Evolutionary conservation across 1,139 yeast species (phyloP).

Genomic region (Debaryomyces fabryi): DNA sequence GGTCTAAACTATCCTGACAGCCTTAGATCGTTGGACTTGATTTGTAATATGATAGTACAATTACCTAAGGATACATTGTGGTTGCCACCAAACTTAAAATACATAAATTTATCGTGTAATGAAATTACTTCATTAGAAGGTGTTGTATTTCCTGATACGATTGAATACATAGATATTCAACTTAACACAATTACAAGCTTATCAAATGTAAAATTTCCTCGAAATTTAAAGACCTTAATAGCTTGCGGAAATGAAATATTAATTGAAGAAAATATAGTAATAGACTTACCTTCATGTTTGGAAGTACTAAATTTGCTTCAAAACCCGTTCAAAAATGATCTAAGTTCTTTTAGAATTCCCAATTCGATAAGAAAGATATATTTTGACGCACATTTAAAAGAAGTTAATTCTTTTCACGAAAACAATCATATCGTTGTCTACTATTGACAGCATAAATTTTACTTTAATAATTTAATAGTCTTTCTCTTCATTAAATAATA

Average conservation of each 20-base stretch:
- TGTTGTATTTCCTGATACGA: constrained; percentile 16
- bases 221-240: constrained; percentile 17
- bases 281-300: constrained; percentile 18
- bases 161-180: constrained; percentile 22
- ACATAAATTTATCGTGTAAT: constrained; percentile 20
- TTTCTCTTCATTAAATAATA: background rate
- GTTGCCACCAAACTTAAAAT: constrained; percentile 18
- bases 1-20: constrained; percentile 15
- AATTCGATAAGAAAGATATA: constrained; percentile 17
- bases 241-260: constrained; percentile 22
- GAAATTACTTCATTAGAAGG: constrained; percentile 14
- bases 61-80: constrained; percentile 15
- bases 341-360: constrained; percentile 17
- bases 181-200: constrained; percentile 18
- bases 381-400: constrained; percentile 16
- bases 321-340: constrained; percentile 19
- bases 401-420: background rate
- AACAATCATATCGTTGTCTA: background rate
- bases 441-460: background rate
- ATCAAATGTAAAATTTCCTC: constrained; percentile 16
- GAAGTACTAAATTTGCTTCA: constrained; percentile 19
- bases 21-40: constrained; percentile 17
- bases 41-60: constrained; percentile 17
- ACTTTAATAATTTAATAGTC: background rate
- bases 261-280: constrained; percentile 17